Base-by-base conservation (phyloP, 2,329 filamentous ascomycete species). In the Fusarium sp. region DNA sequence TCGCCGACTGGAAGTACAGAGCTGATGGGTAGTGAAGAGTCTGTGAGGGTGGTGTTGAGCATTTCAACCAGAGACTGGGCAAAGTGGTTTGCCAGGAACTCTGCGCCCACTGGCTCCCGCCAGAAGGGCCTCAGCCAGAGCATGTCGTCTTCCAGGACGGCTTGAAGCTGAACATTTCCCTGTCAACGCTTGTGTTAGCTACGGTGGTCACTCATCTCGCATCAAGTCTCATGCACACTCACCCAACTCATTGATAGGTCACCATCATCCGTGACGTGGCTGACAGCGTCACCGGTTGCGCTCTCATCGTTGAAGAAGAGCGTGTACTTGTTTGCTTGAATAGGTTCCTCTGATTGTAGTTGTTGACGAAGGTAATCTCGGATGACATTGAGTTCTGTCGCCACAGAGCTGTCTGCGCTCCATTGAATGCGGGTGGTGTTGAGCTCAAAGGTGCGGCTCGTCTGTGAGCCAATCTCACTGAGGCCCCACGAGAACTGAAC, bases 101-200 rank as follows among this genome's bases (percentile, higher is more conserved):
- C 73, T 57, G 76, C 76, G 20, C 76, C 76, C 0, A 78, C 57
- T 16, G 76, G 76, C 56, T 78, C 76, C 45, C 75, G 76, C 76
- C 76, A 78, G 14, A 64, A 68, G 0, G 74, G 76, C 18, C 64
- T 73, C 3, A 78, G 64, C 62, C 68, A 78, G n/a, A 78, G 71
- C 23, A 56, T 63, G 5, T 72, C 73, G 0, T 76, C 59, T 66
- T 68, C 61, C 48, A 76, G 7, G n/a, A 58, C 67, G 23, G 74
- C 72, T 58, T 78, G 72, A 14, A 78, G 68, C 20, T 78, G 76
- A 2, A 78, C 68, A 25, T 78, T 78, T 66, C 76, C 76, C 76
- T 78, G 25, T 59, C 20, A 57, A 6, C 14, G 1, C 25, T 45
- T 23, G 3, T 6, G 14, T 77, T 68, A 78, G 64, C 39, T 20